phyloP scores from a whole-genome alignment of 2,329 filamentous ascomycete genomes.

The Arthrobotrys iridis region DNA sequence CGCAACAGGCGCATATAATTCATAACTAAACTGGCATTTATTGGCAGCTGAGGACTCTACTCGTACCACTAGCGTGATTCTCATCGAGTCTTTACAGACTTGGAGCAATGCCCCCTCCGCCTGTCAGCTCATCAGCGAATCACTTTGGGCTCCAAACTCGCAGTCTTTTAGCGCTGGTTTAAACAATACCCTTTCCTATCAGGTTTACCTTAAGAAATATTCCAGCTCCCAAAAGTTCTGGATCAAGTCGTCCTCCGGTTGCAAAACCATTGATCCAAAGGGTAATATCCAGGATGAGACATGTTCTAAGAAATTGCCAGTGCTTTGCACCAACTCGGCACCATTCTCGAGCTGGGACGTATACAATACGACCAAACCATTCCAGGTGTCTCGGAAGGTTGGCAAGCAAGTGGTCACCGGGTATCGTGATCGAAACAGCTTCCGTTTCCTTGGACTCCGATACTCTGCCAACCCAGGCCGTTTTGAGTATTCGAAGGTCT shows the following conservation, averaged over 20 bases:
- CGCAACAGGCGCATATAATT: too few species aligned
- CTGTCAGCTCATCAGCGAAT: slow-evolving; percentile 1
- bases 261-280: slow-evolving; percentile 57
- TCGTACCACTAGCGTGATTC: too few species aligned
- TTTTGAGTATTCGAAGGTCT: slow-evolving; percentile 63
- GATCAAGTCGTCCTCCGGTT: slow-evolving; percentile 58
- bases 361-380: slow-evolving; percentile 61
- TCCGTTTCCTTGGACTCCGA: slow-evolving; percentile 67
- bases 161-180: slow-evolving; percentile 18
- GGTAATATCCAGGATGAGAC: slow-evolving; percentile 56
- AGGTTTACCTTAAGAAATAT: slow-evolving; percentile 56
- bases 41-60: too few species aligned
- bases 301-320: slow-evolving; percentile 58
- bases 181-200: slow-evolving; percentile 61
- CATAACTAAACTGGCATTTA: too few species aligned
- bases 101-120: background rate
- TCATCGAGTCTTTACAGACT: background rate
- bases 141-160: slow-evolving; percentile 17
- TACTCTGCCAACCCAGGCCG: slow-evolving; percentile 64
- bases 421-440: slow-evolving; percentile 64
- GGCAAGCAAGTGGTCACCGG: slow-evolving; percentile 60
- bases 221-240: slow-evolving; percentile 60
- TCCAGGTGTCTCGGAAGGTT: slow-evolving; percentile 61
- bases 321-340: slow-evolving; percentile 63
- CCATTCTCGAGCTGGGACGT: slow-evolving; percentile 61